These are phyloP conservation scores for Colletotrichum euphorbiae DNA, from an alignment of 2,329 filamentous ascomycete species.

Conservation along the genomic window DNA sequence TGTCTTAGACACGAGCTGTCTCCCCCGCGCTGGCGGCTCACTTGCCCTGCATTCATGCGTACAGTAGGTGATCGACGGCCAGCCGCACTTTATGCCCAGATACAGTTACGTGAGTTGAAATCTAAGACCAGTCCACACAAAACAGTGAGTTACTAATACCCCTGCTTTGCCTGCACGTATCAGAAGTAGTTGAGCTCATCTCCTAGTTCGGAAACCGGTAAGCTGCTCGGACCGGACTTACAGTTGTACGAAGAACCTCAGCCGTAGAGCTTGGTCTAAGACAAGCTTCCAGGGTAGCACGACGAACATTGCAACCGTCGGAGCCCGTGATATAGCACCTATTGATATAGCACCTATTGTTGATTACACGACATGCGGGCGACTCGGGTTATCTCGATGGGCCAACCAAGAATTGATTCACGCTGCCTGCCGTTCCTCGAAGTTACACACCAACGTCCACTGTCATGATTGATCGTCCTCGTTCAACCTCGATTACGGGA, in stretches of 20 bases:
- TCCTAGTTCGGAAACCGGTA: background rate
- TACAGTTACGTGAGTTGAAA: background rate
- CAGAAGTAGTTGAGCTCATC: background rate
- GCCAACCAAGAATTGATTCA: background rate
- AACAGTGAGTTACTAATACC: background rate
- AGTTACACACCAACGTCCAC: background rate
- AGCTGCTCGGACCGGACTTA: background rate
- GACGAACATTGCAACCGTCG: background rate
- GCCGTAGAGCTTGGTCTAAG: background rate
- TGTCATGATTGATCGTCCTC: background rate
- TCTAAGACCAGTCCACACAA: background rate
- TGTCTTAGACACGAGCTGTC: background rate
- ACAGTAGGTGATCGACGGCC: constrained; percentile 4
- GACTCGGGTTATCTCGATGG: background rate
- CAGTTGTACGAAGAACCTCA: background rate
- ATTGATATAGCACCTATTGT: background rate
- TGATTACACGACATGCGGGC: background rate
- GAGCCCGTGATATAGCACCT: background rate
- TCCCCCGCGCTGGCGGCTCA: background rate
- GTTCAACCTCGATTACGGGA: background rate
- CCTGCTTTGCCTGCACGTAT: background rate
- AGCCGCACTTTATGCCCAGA: background rate
- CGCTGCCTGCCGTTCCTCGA: background rate
- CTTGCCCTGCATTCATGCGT: background rate
- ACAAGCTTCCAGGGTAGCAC: background rate